phyloP scores from a whole-genome alignment of 202 grass and related monocot genomes.

The Setaria viridis region DNA sequence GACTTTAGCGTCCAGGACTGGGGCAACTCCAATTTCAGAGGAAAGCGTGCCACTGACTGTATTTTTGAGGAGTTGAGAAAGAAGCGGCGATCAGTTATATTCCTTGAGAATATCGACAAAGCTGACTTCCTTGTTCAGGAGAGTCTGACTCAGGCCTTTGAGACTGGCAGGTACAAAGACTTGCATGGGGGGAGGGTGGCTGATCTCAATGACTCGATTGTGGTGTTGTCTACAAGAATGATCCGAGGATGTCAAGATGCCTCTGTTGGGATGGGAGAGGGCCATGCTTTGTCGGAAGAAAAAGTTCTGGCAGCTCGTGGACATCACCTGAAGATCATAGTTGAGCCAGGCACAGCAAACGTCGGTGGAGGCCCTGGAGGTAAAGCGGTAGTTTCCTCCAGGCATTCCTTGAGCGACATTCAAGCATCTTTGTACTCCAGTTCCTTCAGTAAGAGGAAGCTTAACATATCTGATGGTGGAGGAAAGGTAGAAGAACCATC shows the following conservation, averaged over 20 bases:
- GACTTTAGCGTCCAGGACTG: slow-evolving; percentile 71
- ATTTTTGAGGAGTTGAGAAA: slow-evolving; percentile 73
- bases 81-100: slow-evolving; percentile 65
- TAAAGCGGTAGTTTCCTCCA: slow-evolving; percentile 44
- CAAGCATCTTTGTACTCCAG: slow-evolving; percentile 42
- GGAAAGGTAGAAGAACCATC: slow-evolving; percentile 25
- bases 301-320: slow-evolving; percentile 58
- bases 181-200: slow-evolving; percentile 55
- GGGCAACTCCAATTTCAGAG: slow-evolving; percentile 61
- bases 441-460: slow-evolving; percentile 62
- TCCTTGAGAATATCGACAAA: slow-evolving; percentile 80
- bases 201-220: slow-evolving; percentile 65
- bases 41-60: slow-evolving; percentile 69
- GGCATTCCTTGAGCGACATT: neutral
- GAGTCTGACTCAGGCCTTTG: slow-evolving; percentile 55
- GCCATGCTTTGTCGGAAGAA: slow-evolving; percentile 64
- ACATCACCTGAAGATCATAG: slow-evolving; percentile 72
- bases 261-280: slow-evolving; percentile 45
- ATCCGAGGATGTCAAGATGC: slow-evolving; percentile 27
- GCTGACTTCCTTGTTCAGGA: slow-evolving; percentile 69
- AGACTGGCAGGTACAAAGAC: slow-evolving; percentile 62
- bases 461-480: slow-evolving; percentile 35
- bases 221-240: slow-evolving; percentile 68
- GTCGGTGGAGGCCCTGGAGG: slow-evolving; percentile 31
- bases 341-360: slow-evolving; percentile 32